Conservation (phyloP, 768 basidiomycete genomes). For the Mycena maculata region DNA sequence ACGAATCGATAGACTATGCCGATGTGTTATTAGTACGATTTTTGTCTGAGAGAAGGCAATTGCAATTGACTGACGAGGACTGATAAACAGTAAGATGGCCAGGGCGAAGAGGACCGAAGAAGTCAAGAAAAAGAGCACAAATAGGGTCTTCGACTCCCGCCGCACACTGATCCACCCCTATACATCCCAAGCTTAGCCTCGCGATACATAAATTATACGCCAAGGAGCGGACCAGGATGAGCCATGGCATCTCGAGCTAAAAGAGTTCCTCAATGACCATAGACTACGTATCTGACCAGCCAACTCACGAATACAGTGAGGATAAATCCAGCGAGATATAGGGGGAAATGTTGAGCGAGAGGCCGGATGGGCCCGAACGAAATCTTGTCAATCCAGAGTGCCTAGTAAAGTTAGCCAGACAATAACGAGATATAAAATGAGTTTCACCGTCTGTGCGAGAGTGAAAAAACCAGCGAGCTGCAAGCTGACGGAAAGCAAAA, state of each 20-base stretch:
- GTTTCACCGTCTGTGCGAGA: conserved; percentile 49
- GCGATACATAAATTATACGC: background rate
- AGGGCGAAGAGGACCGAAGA: conserved; percentile 52
- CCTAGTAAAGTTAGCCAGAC: conserved; percentile 24
- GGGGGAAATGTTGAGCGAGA: conserved; percentile 46
- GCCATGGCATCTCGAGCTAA: conserved; percentile 61
- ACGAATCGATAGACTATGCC: conserved; percentile 56
- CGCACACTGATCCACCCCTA: conserved; percentile 65
- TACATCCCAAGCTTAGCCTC: background rate
- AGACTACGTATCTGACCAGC: no score
- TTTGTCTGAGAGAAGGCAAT: conserved; percentile 7
- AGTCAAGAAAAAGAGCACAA: conserved; percentile 52
- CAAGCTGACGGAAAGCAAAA: conserved; percentile 59
- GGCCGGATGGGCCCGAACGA: conserved; percentile 48
- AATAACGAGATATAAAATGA: background rate
- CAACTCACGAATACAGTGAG: conserved; percentile 54
- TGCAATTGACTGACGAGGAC: conserved; percentile 49
- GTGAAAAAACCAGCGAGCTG: conserved; percentile 64
- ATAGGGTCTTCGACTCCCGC: conserved; percentile 53
- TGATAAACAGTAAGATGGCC: conserved; percentile 57
- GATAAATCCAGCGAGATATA: conserved; percentile 57
- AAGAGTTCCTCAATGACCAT: background rate
- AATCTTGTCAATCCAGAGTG: conserved; percentile 63
- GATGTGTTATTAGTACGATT: background rate
- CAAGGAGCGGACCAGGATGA: conserved; percentile 50